phyloP scores from a whole-genome alignment of 768 basidiomycete genomes.

The Mrakia frigida region DNA sequence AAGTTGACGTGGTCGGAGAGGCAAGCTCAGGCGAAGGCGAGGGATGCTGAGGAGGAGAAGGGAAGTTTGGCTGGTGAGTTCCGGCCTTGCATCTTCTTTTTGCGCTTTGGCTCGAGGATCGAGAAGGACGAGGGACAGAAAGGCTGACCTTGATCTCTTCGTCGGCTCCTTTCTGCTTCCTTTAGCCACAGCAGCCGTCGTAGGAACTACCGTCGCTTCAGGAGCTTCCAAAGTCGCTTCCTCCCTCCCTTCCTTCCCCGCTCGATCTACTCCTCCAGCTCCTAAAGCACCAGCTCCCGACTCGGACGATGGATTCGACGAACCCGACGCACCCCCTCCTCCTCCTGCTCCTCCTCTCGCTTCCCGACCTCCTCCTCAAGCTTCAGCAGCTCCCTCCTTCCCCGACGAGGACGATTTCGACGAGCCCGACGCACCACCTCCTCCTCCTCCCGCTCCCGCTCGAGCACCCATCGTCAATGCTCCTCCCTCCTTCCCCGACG shows the following conservation, averaged over 20 bases:
- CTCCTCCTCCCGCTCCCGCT: slow-evolving; percentile 39
- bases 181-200: slow-evolving; percentile 24
- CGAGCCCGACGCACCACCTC: slow-evolving; percentile 39
- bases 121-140: background rate
- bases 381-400: slow-evolving; percentile 6
- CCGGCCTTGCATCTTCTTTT: background rate
- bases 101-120: background rate
- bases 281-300: background rate
- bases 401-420: slow-evolving; percentile 25
- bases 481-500: slow-evolving; percentile 36
- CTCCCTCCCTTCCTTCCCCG: background rate
- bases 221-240: slow-evolving; percentile 1
- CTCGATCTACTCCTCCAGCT: slow-evolving; percentile 4
- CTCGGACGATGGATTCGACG: slow-evolving; percentile 16
- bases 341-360: slow-evolving; percentile 17
- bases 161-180: background rate
- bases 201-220: slow-evolving; percentile 20
- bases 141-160: background rate
- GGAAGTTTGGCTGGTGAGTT: slow-evolving; percentile 50
- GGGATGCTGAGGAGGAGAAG: slow-evolving; percentile 69
- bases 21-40: slow-evolving; percentile 84
- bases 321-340: slow-evolving; percentile 6
- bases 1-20: slow-evolving; percentile 92
- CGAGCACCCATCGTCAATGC: slow-evolving; percentile 13
- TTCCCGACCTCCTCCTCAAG: slow-evolving; percentile 20